Percentiles rank a stretch among this genome's conserved stretches.
Conservation (phyloP, 345 rosid species). For the Carallia pectinifolia region DNA sequence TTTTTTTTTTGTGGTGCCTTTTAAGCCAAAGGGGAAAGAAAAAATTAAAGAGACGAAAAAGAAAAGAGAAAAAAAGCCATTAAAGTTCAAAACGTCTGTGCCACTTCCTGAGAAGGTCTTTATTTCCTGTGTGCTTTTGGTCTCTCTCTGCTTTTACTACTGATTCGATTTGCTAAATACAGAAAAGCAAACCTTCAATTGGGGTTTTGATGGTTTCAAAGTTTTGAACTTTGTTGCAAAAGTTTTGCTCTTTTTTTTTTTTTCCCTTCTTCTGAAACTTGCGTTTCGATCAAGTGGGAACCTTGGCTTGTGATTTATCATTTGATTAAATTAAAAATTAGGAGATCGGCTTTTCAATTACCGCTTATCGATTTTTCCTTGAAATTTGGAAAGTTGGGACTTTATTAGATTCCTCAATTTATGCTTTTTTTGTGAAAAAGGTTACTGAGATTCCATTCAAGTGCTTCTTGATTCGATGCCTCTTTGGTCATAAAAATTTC, state of each 20-base stretch:
- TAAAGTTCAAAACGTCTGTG: slow-evolving; percentile 18
- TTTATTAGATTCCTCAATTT: slow-evolving; percentile 55
- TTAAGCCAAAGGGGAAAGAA: background rate
- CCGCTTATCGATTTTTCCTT: slow-evolving; percentile 42
- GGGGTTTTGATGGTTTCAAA: slow-evolving; percentile 11
- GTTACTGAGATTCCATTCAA: slow-evolving; percentile 50
- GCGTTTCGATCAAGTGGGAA: slow-evolving; percentile 11
- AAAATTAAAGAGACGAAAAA: background rate
- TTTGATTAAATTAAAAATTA: slow-evolving; percentile 4
- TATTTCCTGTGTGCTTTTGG: slow-evolving; percentile 16
- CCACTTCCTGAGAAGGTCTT: slow-evolving; percentile 17
- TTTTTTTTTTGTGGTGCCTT: background rate
- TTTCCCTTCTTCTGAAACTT: background rate
- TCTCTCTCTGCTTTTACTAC: background rate
- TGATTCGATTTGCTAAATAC: background rate
- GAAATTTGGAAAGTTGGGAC: slow-evolving; percentile 43
- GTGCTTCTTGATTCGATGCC: slow-evolving; percentile 43
- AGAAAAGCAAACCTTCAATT: background rate
- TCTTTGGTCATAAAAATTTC: slow-evolving; percentile 29
- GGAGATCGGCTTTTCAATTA: slow-evolving; percentile 33
- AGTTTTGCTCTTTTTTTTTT: slow-evolving; percentile 15
- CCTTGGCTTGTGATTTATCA: slow-evolving; percentile 30
- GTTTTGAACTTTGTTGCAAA: slow-evolving; percentile 13
- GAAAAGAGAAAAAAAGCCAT: slow-evolving; percentile 6
- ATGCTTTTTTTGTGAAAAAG: slow-evolving; percentile 38